phyloP scores from a whole-genome alignment of 2,329 filamentous ascomycete genomes.

The Exutisphaerella laricina region DNA sequence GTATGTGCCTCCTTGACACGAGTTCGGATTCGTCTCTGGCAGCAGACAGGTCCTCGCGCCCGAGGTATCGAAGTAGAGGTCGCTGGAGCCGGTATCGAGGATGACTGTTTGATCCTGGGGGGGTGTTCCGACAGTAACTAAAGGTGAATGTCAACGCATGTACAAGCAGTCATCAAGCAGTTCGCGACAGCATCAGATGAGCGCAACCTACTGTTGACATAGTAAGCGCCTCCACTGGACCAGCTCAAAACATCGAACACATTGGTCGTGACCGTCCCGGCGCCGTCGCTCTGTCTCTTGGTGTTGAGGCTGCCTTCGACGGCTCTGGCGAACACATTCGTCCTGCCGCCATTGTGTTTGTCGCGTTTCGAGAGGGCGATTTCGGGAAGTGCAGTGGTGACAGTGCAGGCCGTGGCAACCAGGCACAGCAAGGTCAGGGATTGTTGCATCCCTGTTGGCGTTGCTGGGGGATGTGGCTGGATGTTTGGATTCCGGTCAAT shows the following conservation, averaged over 20 bases:
- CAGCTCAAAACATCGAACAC: slow-evolving; percentile 30
- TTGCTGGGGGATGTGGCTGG: too few species aligned
- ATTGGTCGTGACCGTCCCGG: slow-evolving; percentile 26
- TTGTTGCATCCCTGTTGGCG: too few species aligned
- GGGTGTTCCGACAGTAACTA: slow-evolving; percentile 32
- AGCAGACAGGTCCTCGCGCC: slow-evolving; percentile 22
- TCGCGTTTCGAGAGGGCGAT: slow-evolving; percentile 26
- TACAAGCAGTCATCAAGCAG: too few species aligned
- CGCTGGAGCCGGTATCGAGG: slow-evolving; percentile 33
- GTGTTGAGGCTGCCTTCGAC: slow-evolving; percentile 7
- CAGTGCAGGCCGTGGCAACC: too few species aligned
- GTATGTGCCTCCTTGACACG: slow-evolving; percentile 30
- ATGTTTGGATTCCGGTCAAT: too few species aligned
- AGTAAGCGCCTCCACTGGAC: slow-evolving; percentile 31
- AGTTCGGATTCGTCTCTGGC: slow-evolving; percentile 12
- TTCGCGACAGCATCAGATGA: too few species aligned
- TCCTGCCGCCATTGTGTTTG: slow-evolving; percentile 18
- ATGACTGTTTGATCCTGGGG: slow-evolving; percentile 31
- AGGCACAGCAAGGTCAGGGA: too few species aligned
- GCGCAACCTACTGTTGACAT: slow-evolving; percentile 27
- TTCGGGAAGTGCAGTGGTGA: slow-evolving; percentile 25
- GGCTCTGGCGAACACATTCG: slow-evolving; percentile 12
- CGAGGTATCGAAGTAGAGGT: slow-evolving; percentile 31
- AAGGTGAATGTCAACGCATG: too few species aligned
- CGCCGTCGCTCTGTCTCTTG: slow-evolving; percentile 12